Evolutionary conservation across 768 basidiomycete genomes (phyloP), one percentile per base, ranked within the genome.

Genomic region (Hericium rajendrae): DNA sequence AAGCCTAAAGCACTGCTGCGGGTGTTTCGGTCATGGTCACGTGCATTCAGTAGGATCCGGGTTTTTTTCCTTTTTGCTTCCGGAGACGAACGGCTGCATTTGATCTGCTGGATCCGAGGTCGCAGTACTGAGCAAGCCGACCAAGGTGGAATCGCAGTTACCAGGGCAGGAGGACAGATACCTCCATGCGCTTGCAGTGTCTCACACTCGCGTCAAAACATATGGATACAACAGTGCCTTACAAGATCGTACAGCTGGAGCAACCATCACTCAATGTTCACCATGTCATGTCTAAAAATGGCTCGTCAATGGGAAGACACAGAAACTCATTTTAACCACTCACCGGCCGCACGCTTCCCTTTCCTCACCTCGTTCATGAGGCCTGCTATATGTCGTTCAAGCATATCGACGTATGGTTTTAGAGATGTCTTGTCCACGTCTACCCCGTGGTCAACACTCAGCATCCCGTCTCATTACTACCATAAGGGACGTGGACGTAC

Each of bases 381-480:
- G 32, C 67, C 65, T 38, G 68, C 57, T 13, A 76, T 79, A 68
- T 98, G 91, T 65, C 78, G 78, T 59, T 98, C 90, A 61, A 98
- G 71, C 75, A 97, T 81, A 48, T 94, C 88, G 43, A 99, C 83
- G 64, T 94, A 98, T 20, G 87, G 87, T 66, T 83, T 88, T 58
- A 99, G 71, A 4, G 89, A 89, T 15, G 97, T 98, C 56, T 81
- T 79, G 62, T 88, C 83, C 88, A 92, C 97, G 64, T 88, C 88
- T 83, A 63, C 54, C 12, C 48, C 63, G 16, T 16, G 38, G 53
- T 53, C 32, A 28, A 6, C 38, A 13, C 8, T 24, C 28, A 20
- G 18, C 37, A 46, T 38, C 38, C 9, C 13, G 16, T 24, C 16
- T 4, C n/a, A 52, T 12, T 16, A 3, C 6, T 26, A 26, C 18